A percentile compares a stretch with the other conserved stretches of the same genome.
phyloP scores from a whole-genome alignment of 495 filamentous ascomycete species.

The Aspergillus ostianus region DNA sequence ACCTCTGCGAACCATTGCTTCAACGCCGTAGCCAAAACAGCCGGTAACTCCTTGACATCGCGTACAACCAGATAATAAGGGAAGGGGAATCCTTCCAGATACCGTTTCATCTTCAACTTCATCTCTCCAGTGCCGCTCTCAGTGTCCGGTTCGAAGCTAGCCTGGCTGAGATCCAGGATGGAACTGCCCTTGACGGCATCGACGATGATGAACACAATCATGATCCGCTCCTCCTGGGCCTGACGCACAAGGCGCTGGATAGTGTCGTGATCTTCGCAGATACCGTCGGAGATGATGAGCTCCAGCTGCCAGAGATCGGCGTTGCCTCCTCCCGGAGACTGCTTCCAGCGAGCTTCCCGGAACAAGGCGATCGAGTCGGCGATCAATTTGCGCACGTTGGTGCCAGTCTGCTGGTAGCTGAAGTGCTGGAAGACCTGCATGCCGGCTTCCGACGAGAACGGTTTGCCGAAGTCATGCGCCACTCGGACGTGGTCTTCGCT shows the following conservation, averaged over 20 bases:
- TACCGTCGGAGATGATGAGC: constrained; percentile 88
- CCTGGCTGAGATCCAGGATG: constrained; percentile 79
- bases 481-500: constrained; percentile 69
- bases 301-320: constrained; percentile 95
- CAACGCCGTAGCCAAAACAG: constrained; percentile 80
- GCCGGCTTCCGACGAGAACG: constrained; percentile 81
- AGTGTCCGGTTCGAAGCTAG: constrained; percentile 66
- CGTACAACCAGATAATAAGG: constrained; percentile 92
- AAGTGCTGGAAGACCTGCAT: constrained; percentile 80
- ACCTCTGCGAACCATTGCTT: constrained; percentile 98
- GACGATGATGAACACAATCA: constrained; percentile 97
- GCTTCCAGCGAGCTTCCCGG: constrained; percentile 65
- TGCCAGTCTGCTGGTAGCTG: constrained; percentile 77
- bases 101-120: constrained; percentile 76
- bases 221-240: constrained; percentile 88
- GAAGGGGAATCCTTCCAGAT: constrained; percentile 95
- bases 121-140: constrained; percentile 51
- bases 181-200: constrained; percentile 69
- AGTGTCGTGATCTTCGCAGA: constrained; percentile 84
- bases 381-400: constrained; percentile 78
- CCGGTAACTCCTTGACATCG: constrained; percentile 85
- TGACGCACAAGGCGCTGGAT: constrained; percentile 78
- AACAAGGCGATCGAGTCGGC: constrained; percentile 76
- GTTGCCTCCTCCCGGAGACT: constrained; percentile 48
- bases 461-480: constrained; percentile 82